Percentiles rank a stretch among this genome's conserved stretches.
Evolutionary conservation across 129 eudicot species (phyloP).

Genomic region (Kitagawia praeruptora): DNA sequence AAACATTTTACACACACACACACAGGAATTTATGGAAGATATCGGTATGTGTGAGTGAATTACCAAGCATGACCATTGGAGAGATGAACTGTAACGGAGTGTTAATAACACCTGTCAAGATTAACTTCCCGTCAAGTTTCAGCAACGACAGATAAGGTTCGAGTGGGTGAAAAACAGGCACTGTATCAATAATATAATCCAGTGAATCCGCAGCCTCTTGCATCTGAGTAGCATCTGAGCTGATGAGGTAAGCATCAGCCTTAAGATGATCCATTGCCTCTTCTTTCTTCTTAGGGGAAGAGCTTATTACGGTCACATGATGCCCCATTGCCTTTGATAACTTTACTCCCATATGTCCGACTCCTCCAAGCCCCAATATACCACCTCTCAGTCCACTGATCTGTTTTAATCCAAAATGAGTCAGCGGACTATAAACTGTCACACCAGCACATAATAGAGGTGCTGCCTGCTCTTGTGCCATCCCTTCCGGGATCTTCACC

Average conservation of each 20-base stretch:
- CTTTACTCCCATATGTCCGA: conserved; percentile 94
- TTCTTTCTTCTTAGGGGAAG: conserved; percentile 59
- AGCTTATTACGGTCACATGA: conserved; percentile 80
- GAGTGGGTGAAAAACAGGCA: conserved; percentile 70
- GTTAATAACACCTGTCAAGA: conserved; percentile 37
- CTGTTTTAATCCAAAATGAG: conserved; percentile 67
- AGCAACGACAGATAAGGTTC: conserved; percentile 81
- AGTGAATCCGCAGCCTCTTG: conserved; percentile 58
- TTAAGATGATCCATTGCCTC: conserved; percentile 80
- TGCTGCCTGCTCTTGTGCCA: conserved; percentile 83
- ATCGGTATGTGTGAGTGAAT: background rate
- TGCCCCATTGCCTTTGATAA: conserved; percentile 95
- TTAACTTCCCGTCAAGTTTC: conserved; percentile 72
- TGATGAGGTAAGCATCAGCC: conserved; percentile 78
- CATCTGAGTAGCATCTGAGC: conserved; percentile 64
- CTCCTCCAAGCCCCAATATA: conserved; percentile 92
- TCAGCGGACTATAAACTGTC: conserved; percentile 80
- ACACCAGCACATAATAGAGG: conserved; percentile 91
- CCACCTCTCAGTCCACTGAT: conserved; percentile 70
- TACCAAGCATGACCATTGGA: conserved; percentile 11
- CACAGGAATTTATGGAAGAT: background rate
- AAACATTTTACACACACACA: background rate
- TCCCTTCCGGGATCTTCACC: conserved; percentile 84
- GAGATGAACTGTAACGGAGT: background rate
- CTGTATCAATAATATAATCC: conserved; percentile 74